Conservation (phyloP, 139 green algal species). For the Yamagishiella unicocca region DNA sequence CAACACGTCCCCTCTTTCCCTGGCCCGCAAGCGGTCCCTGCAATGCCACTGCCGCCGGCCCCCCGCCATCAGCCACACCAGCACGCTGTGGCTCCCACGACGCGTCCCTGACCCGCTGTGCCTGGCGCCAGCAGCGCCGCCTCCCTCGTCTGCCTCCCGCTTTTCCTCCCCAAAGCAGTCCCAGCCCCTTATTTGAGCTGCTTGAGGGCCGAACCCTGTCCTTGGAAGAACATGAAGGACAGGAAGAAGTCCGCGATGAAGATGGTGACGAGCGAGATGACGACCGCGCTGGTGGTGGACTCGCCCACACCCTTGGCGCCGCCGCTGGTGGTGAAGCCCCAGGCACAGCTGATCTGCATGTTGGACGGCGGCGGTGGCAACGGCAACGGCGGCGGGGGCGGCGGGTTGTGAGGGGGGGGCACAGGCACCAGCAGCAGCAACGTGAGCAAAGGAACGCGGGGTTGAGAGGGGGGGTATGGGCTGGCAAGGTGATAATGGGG, state of each 20-base stretch:
- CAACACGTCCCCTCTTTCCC: no score
- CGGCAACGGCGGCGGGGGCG: not conserved
- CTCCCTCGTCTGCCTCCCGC: no score
- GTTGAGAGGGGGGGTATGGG: not conserved
- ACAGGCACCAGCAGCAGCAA: not conserved
- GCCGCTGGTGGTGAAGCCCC: constrained; percentile 98
- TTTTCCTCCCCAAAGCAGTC: no score
- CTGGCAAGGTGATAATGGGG: no score
- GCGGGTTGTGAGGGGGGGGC: not conserved
- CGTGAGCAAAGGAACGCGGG: not conserved
- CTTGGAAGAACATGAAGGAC: constrained; percentile 97
- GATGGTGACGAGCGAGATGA: constrained; percentile 97
- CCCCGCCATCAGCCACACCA: no score
- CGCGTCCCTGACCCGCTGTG: no score
- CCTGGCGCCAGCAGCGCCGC: no score
- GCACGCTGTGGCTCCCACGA: no score
- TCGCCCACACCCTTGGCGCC: constrained; percentile 99
- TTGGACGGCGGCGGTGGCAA: not conserved
- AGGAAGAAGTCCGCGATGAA: constrained; percentile 99
- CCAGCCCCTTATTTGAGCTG: constrained; percentile 66
- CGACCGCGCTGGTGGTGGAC: constrained; percentile 96
- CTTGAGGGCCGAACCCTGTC: constrained; percentile 66
- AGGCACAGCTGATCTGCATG: constrained; percentile 91
- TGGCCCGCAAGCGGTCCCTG: no score
- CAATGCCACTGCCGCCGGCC: no score